These are phyloP conservation scores for Mucor velutinosus DNA, from an alignment of 371 early-diverging fungal species.

Conservation along the genomic window DNA sequence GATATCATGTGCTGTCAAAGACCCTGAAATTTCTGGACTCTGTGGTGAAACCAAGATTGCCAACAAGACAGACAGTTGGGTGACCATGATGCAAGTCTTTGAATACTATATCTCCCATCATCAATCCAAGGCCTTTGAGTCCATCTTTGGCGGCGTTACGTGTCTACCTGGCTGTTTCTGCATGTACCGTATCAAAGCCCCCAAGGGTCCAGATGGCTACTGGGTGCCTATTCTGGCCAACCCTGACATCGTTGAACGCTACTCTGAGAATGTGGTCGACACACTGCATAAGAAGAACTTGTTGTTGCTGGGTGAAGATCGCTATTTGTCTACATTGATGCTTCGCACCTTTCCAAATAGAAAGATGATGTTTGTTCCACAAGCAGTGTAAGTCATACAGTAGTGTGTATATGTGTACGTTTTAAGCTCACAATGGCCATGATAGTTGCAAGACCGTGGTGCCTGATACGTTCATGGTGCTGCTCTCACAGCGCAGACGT, in stretches of 20 bases:
- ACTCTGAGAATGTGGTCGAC: conserved; percentile 95
- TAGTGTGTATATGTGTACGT: background rate
- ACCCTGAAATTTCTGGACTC: conserved; percentile 76
- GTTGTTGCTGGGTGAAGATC: conserved; percentile 97
- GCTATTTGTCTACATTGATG: conserved; percentile 98
- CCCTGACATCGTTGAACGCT: conserved; percentile 93
- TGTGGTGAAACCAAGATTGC: conserved; percentile 92
- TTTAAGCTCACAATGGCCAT: background rate
- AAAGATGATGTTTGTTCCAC: conserved; percentile 97
- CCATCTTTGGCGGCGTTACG: conserved; percentile 95
- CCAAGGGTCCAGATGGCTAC: conserved; percentile 74
- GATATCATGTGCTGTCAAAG: conserved; percentile 67
- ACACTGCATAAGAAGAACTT: conserved; percentile 99
- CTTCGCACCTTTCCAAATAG: conserved; percentile 95
- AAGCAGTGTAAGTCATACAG: conserved; percentile 61
- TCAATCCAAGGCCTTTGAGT: conserved; percentile 92
- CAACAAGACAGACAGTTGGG: conserved; percentile 83
- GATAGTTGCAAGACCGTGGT: conserved; percentile 91
- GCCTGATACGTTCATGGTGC: conserved; percentile 91
- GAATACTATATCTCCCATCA: conserved; percentile 92
- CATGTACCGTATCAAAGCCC: conserved; percentile 91
- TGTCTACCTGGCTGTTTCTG: conserved; percentile 98
- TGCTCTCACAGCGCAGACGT: conserved; percentile 96
- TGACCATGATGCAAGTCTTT: conserved; percentile 85
- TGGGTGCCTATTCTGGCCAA: conserved; percentile 91